phyloP scores from a whole-genome alignment of 805 yeast genomes.

The Metschnikowia kofuensis region DNA sequence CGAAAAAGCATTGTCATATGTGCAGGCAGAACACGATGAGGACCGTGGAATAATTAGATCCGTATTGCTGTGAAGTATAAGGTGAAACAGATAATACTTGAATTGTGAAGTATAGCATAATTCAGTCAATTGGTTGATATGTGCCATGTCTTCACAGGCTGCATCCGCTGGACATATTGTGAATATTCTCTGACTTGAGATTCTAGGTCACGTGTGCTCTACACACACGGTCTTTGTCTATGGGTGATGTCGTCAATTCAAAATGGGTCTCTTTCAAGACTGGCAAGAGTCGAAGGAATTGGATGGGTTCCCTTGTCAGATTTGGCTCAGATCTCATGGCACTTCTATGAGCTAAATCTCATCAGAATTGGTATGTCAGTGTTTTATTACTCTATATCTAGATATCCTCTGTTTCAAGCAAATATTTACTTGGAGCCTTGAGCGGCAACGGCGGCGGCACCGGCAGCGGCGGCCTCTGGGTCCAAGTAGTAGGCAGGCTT shows the following conservation, averaged over 20 bases:
- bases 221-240: too few relatives aligned
- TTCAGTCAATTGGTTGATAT: too few relatives aligned
- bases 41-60: background rate
- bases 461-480: constrained; percentile 99
- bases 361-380: too few relatives aligned
- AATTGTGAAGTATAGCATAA: too few relatives aligned
- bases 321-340: too few relatives aligned
- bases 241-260: background rate
- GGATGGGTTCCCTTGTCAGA: background rate
- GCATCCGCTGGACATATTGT: background rate
- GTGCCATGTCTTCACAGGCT: too few relatives aligned
- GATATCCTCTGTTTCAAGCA: background rate
- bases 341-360: too few relatives aligned
- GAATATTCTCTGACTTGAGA: too few relatives aligned
- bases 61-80: too few relatives aligned
- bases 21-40: background rate
- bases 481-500: constrained; percentile 95
- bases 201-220: too few relatives aligned
- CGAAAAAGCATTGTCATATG: background rate
- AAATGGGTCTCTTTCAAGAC: background rate
- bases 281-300: background rate
- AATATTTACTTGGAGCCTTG: constrained; percentile 62
- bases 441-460: constrained; percentile 98
- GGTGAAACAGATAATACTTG: too few relatives aligned
- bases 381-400: too few relatives aligned